These are phyloP conservation scores for Suillus variegatus DNA, from an alignment of 768 basidiomycete species.

Conservation along the genomic window DNA sequence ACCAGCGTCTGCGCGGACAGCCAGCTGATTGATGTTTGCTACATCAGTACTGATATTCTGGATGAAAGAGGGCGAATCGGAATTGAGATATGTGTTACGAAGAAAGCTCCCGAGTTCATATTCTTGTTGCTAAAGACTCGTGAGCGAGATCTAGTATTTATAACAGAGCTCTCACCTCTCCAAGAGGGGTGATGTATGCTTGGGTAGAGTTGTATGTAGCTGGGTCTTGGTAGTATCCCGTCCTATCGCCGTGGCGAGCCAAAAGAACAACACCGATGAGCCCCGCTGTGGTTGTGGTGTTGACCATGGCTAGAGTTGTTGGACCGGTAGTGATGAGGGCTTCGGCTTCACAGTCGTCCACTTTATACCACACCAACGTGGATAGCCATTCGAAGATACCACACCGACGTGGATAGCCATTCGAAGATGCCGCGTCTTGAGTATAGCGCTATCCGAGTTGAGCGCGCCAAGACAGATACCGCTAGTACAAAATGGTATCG, in stretches of 20 bases:
- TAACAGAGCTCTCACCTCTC: constrained; percentile 46
- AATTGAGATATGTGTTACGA: constrained; percentile 64
- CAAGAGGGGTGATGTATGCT: constrained; percentile 72
- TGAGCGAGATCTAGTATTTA: not conserved
- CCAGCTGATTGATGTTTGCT: constrained; percentile 68
- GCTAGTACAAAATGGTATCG: not conserved
- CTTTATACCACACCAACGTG: not conserved
- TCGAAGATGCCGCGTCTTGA: not conserved
- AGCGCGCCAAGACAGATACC: not conserved
- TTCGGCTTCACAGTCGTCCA: not conserved
- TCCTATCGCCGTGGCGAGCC: constrained; percentile 76
- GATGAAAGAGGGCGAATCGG: constrained; percentile 64
- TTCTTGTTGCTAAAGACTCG: constrained; percentile 55
- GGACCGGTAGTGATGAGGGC: not conserved
- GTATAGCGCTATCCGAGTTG: not conserved
- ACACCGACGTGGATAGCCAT: too few relatives aligned
- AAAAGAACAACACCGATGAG: constrained; percentile 75
- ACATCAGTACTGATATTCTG: constrained; percentile 65
- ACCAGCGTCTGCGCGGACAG: constrained; percentile 77
- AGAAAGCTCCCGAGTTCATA: constrained; percentile 60
- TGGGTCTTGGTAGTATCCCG: constrained; percentile 70
- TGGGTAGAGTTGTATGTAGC: constrained; percentile 62
- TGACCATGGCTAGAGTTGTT: constrained; percentile 23
- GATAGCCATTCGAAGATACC: not conserved
- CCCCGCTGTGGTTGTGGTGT: constrained; percentile 21